Base-by-base conservation (phyloP, 2,329 filamentous ascomycete genomes). In the Colletotrichum sp. region DNA sequence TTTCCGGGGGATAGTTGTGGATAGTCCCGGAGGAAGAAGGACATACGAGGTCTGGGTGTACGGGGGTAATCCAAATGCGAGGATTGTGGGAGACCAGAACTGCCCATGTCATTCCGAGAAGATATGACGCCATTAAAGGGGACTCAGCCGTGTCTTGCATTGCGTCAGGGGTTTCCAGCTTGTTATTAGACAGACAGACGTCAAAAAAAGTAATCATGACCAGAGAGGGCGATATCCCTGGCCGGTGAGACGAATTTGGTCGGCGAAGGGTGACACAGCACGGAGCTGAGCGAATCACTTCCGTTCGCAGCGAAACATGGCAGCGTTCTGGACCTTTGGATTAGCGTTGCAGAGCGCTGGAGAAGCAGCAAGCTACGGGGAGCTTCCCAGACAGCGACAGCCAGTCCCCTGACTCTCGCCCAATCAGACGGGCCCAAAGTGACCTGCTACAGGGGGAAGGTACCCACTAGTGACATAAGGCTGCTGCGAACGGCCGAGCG, bases 381-480 rank as follows among this genome's bases (percentile, higher is more conserved):
- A 76, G 64, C 69, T 73, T 39, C 63, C 55, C 63, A 57, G 63
- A 16, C 12, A 12, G 21, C 16, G 8, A 5, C 9, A 1, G 32
- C 39, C 32, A 64, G 7, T 18, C 5, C 9, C 8, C 12, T 34
- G 39, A 24, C n/a, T 26, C 32, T 12, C 5, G 9, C 5, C 73
- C 73, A 76, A 73, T 65, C 44, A 64, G 1, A 21, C 4, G 9
- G 1, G 1, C 39, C 10, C 2, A 9, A 26, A 28, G 6, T 9
- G 32, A 13, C 21, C 36, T 44, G 30, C 10, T 44, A 24, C 70
- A 76, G 59, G 73, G 73, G 69, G 62, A 6, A 60, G 63, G 39
- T 64, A 16, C 26, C 73, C 73, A 69, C 21, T 28, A 12, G 73
- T 69, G 63, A 73, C 64, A 76, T 59, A 76, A 72, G 70, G 73